Evolutionary conservation across 768 basidiomycete genomes (phyloP), one percentile per base, ranked within the genome.

Genomic region (Podaxis sp.): DNA sequence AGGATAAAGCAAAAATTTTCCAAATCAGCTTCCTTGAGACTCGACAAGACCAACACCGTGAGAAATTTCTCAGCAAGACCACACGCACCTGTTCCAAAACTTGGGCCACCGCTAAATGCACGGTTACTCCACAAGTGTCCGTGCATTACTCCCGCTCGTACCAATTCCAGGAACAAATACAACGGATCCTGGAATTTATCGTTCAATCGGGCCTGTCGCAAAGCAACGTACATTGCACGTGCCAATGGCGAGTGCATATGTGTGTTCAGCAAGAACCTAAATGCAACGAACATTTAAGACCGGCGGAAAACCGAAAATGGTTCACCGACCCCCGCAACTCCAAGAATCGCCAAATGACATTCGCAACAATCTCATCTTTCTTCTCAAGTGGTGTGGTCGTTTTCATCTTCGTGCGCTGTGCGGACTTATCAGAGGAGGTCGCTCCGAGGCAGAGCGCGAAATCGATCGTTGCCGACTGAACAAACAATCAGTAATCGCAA

Each of bases 161-260:
- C 89, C 23, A 99, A 84, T 75, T 99, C 97, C 71, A 98, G 80
- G 74, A 97, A 94, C 70, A 98, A 75, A 72, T 94, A 98, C 1
- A 98, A 77, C 2, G 97, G 85, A 73, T 98, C 97, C 72, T 99
- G 97, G 81, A 98, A 98, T 76, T 97, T 97, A 80, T 99, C 97
- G 72, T 95, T 97, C 67, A 98, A 74, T 40, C 91, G 85, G 5
- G 91, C 86, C 36, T 78, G 80, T 65, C 85, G 83, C 69, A 95
- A 79, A 14, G 93, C 93, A 27, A 81, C 83, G 73, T 91, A 85
- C 85, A 98, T 93, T 6, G 97, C 97, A 60, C 93, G 86, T 44
- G 95, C 95, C 67, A 97, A 78, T 36, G 91, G 82, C 3, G 93
- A 91, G 71, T 97, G 96, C 40, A 83, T 86, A 74, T 98, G 96